phyloP scores from a whole-genome alignment of 2,329 filamentous ascomycete species.

The Colletotrichum simmondsii region DNA sequence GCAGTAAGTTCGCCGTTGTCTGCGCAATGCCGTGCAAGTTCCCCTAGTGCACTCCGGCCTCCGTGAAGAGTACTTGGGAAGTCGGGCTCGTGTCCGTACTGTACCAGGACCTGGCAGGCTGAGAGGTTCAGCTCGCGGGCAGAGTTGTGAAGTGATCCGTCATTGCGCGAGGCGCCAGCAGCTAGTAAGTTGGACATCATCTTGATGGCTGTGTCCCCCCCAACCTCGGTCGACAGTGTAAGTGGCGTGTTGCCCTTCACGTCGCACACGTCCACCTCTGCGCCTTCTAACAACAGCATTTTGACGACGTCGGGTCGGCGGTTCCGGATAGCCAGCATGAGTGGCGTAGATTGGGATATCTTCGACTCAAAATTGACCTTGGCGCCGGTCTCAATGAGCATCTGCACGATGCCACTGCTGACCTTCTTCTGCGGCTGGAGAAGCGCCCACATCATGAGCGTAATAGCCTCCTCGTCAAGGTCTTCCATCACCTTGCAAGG shows the following conservation, averaged over 20 bases:
- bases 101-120: slow-evolving; percentile 66
- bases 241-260: slow-evolving; percentile 67
- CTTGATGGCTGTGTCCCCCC: slow-evolving; percentile 62
- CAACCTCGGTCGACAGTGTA: slow-evolving; percentile 67
- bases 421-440: slow-evolving; percentile 72
- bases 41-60: slow-evolving; percentile 71
- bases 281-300: slow-evolving; percentile 65
- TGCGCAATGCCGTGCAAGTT: slow-evolving; percentile 69
- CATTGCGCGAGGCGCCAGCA: slow-evolving; percentile 67
- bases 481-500: slow-evolving; percentile 55
- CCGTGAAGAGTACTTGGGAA: slow-evolving; percentile 72
- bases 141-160: slow-evolving; percentile 75
- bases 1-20: slow-evolving; percentile 55
- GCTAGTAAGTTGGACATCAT: slow-evolving; percentile 67
- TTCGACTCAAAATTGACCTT: slow-evolving; percentile 67
- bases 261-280: slow-evolving; percentile 69
- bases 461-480: slow-evolving; percentile 64
- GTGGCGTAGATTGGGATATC: slow-evolving; percentile 63
- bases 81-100: slow-evolving; percentile 71
- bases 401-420: slow-evolving; percentile 66
- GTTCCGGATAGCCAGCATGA: slow-evolving; percentile 69
- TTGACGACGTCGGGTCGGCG: slow-evolving; percentile 68
- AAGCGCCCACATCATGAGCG: slow-evolving; percentile 70
- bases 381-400: slow-evolving; percentile 64
- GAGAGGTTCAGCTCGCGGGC: slow-evolving; percentile 68